phyloP scores from a whole-genome alignment of 2,329 filamentous ascomycete species.

The Metarhizium humberi region DNA sequence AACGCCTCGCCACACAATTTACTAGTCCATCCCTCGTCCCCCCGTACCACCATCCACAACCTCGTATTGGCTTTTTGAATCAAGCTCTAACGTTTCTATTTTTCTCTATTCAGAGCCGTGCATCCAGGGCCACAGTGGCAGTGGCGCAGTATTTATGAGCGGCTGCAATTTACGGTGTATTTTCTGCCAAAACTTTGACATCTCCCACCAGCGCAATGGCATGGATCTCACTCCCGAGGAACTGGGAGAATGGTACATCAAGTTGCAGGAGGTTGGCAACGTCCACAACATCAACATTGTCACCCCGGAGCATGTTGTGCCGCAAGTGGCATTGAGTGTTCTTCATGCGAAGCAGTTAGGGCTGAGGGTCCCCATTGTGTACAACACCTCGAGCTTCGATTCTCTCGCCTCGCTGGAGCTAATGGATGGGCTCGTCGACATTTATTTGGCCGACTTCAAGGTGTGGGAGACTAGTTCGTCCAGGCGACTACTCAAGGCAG shows the following conservation, averaged over 20 bases:
- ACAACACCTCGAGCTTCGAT: conserved; percentile 83
- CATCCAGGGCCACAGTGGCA: conserved; percentile 73
- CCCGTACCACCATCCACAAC: too few species aligned
- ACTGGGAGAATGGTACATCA: conserved; percentile 73
- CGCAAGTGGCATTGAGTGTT: conserved; percentile 70
- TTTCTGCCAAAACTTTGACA: conserved; percentile 77
- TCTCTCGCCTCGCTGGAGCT: conserved; percentile 58
- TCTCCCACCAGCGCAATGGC: conserved; percentile 71
- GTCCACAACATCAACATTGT: conserved; percentile 90
- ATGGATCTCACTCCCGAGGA: conserved; percentile 72
- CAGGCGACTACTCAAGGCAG: conserved; percentile 65
- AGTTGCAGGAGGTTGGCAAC: conserved; percentile 67
- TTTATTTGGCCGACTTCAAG: conserved; percentile 86
- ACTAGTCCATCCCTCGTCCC: neutral
- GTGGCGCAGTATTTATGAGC: conserved; percentile 72
- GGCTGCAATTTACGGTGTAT: conserved; percentile 67
- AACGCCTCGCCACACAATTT: neutral
- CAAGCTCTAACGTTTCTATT: neutral
- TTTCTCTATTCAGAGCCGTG: conserved; percentile 51
- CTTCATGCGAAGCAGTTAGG: conserved; percentile 63
- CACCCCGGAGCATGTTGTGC: conserved; percentile 79
- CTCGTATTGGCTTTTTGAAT: neutral
- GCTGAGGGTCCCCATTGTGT: conserved; percentile 64
- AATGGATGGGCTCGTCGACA: conserved; percentile 72
- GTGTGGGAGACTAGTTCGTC: conserved; percentile 62